Percentiles rank a stretch among this genome's conserved stretches.
These are phyloP conservation scores for Neoboletus subvelutipes DNA, from an alignment of 768 basidiomycete species.

Conservation along the genomic window DNA sequence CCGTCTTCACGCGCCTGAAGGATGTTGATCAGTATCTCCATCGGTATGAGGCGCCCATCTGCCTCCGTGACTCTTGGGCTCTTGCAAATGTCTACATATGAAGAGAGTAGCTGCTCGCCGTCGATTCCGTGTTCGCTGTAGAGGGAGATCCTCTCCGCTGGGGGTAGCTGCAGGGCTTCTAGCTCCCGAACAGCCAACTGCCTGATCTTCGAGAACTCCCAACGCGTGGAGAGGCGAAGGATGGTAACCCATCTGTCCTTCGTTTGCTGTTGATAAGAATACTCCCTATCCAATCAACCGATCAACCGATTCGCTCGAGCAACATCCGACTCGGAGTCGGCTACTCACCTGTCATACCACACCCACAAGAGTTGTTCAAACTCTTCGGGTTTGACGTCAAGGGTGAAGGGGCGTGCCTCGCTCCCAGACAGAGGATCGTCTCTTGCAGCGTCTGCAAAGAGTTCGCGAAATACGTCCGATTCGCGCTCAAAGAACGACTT, in stretches of 20 bases:
- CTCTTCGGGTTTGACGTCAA: conserved; percentile 43
- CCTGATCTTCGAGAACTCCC: conserved; percentile 54
- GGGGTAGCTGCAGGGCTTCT: conserved; percentile 43
- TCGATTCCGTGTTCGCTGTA: conserved; percentile 57
- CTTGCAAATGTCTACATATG: conserved; percentile 53
- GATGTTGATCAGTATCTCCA: conserved; percentile 54
- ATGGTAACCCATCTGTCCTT: conserved; percentile 55
- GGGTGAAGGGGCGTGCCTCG: conserved; percentile 42
- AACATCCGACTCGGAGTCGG: neutral
- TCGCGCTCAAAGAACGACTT: conserved; percentile 60
- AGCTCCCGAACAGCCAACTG: conserved; percentile 55
- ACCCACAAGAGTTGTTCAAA: conserved; percentile 56
- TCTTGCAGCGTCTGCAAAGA: conserved; percentile 33
- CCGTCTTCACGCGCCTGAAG: conserved; percentile 54
- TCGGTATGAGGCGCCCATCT: conserved; percentile 55
- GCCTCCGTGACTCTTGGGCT: conserved; percentile 48
- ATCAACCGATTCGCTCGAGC: neutral
- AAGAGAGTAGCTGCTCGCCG: conserved; percentile 46
- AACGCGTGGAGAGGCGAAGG: conserved; percentile 52
- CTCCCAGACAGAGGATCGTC: conserved; percentile 31
- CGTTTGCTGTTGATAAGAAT: conserved; percentile 50
- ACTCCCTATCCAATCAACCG: conserved; percentile 39
- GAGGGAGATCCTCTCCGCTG: conserved; percentile 53
- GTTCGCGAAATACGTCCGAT: conserved; percentile 42
- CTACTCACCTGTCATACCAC: conserved; percentile 52